Conservation (phyloP, 176 grass and related monocot species). For the Puccinellia tenuiflora region DNA sequence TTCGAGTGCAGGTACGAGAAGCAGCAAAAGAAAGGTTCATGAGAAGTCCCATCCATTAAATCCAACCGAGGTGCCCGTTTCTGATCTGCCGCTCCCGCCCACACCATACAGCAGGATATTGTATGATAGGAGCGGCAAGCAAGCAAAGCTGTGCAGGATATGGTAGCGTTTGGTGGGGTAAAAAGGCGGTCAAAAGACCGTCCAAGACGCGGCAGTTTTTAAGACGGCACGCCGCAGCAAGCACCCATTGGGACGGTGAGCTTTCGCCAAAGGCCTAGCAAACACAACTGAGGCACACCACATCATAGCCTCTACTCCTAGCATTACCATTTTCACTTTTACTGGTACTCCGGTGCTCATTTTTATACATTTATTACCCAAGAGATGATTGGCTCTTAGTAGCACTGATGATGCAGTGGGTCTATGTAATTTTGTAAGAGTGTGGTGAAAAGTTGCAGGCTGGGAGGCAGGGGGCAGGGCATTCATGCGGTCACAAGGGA, state of each 20-base stretch:
- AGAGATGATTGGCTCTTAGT: neutral
- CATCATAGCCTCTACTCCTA: neutral
- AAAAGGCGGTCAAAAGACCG: conserved; percentile 1
- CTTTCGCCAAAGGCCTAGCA: neutral
- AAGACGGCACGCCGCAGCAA: neutral
- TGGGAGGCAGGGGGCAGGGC: neutral
- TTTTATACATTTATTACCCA: neutral
- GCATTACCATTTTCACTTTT: neutral
- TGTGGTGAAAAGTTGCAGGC: neutral
- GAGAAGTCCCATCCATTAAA: neutral
- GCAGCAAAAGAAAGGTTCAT: neutral
- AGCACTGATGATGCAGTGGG: conserved; percentile 3
- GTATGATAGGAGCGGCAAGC: neutral
- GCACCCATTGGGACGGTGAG: neutral
- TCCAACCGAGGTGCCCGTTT: neutral
- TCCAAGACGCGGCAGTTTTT: neutral
- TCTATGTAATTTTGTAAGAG: neutral
- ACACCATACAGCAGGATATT: neutral
- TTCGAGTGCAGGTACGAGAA: neutral
- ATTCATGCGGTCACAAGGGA: conserved; percentile 26
- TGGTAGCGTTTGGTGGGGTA: neutral
- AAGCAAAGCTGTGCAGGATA: neutral
- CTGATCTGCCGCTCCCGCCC: neutral
- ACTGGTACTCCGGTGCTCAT: no score
- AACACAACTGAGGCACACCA: neutral